These are phyloP conservation scores for Neonectria punicea DNA, from an alignment of 2,329 filamentous ascomycete genomes.

Conservation along the genomic window DNA sequence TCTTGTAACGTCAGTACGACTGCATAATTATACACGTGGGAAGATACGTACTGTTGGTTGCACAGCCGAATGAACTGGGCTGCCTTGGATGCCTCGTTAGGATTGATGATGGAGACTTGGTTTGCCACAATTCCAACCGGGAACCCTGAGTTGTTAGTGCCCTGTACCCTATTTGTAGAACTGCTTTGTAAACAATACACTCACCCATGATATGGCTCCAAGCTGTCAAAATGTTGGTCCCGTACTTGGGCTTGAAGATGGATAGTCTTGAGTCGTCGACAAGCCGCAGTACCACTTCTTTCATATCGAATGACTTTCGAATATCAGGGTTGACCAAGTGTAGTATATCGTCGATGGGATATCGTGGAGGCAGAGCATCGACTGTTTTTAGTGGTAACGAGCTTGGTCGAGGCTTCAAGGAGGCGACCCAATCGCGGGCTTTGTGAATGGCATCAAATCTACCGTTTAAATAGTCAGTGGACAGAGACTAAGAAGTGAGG, in stretches of 20 bases:
- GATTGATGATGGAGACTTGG: constrained; percentile 52
- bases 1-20: constrained; percentile 21
- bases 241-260: constrained; percentile 54
- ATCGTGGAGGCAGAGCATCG: constrained; percentile 38
- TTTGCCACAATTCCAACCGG: constrained; percentile 54
- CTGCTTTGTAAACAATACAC: not conserved
- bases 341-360: constrained; percentile 51
- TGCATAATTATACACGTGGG: not conserved
- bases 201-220: constrained; percentile 51
- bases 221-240: constrained; percentile 49
- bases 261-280: constrained; percentile 54
- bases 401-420: constrained; percentile 50
- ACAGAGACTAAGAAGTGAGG: not conserved
- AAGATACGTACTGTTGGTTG: constrained; percentile 51
- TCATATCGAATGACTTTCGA: constrained; percentile 42
- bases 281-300: constrained; percentile 52
- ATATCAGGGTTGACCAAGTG: constrained; percentile 51
- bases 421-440: constrained; percentile 45
- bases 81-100: constrained; percentile 52
- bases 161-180: not conserved
- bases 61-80: constrained; percentile 56
- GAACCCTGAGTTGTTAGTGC: constrained; percentile 39
- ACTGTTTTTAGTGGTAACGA: not conserved
- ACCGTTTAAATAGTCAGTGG: not conserved
- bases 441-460: constrained; percentile 29